These are phyloP conservation scores for Penicillium sp. DNA, from an alignment of 2,329 filamentous ascomycete genomes.

Conservation along the genomic window DNA sequence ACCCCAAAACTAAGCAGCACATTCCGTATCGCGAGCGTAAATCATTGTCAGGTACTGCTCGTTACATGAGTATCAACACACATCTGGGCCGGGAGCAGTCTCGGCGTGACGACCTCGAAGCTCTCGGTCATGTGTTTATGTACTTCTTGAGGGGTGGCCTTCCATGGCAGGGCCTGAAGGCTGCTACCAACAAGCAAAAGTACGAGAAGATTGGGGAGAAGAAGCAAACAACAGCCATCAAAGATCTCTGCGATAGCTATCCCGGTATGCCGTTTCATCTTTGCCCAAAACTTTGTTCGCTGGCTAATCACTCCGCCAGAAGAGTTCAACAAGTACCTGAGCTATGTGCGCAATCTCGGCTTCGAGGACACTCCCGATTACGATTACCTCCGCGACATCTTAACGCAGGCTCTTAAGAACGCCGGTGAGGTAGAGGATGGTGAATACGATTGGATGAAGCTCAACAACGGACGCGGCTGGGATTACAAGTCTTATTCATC, in stretches of 20 bases:
- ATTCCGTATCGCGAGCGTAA: constrained; percentile 97
- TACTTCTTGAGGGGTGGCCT: constrained; percentile 64
- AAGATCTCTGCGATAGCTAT: constrained; percentile 94
- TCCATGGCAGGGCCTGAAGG: constrained; percentile 66
- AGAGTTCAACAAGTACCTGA: constrained; percentile 96
- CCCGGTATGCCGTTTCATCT: constrained; percentile 54
- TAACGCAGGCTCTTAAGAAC: constrained; percentile 93
- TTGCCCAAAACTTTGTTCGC: not conserved
- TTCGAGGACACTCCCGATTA: constrained; percentile 99
- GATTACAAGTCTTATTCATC: constrained; percentile 70
- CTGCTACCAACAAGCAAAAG: constrained; percentile 83
- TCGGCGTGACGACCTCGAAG: constrained; percentile 90
- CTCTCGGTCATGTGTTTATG: constrained; percentile 67
- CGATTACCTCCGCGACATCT: constrained; percentile 92
- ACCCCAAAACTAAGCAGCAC: constrained; percentile 98
- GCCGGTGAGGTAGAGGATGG: constrained; percentile 93
- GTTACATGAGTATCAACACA: constrained; percentile 99
- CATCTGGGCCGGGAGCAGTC: constrained; percentile 96
- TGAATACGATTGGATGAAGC: constrained; percentile 99
- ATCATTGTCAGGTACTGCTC: constrained; percentile 89
- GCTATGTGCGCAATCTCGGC: constrained; percentile 93
- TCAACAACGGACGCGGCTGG: constrained; percentile 90
- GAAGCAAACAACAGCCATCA: constrained; percentile 96
- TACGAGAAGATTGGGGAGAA: constrained; percentile 99
- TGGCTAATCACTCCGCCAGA: constrained; percentile 51